Percentiles rank a stretch among this genome's conserved stretches.
phyloP scores from a whole-genome alignment of 306 rosid species.

The Vigna reflexopilosa region DNA sequence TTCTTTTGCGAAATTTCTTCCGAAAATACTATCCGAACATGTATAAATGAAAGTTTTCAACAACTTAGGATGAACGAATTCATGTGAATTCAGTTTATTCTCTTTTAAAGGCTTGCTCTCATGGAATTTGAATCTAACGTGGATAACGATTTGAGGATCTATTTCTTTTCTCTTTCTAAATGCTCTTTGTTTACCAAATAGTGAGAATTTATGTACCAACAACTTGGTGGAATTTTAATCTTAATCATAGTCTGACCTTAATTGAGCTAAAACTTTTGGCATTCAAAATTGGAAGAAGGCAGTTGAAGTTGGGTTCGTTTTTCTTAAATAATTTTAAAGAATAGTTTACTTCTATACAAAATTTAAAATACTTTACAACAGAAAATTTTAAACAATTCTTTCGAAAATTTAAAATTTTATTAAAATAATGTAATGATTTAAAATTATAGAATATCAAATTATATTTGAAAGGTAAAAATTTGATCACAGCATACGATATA shows the following conservation, averaged over 20 bases:
- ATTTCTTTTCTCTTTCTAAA: neutral
- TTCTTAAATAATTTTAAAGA: neutral
- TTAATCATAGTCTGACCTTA: neutral
- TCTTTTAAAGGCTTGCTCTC: neutral
- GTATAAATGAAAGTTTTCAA: neutral
- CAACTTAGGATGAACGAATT: neutral
- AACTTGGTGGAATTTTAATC: neutral
- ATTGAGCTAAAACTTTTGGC: neutral
- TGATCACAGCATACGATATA: no score
- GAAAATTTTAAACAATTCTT: no score
- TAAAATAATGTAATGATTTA: no score
- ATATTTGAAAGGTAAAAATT: no score
- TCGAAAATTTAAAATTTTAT: no score
- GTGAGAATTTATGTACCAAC: neutral
- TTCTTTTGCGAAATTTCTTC: no score
- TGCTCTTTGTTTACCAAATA: neutral
- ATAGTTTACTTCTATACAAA: no score
- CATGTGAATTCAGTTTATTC: neutral
- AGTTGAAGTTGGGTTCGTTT: neutral
- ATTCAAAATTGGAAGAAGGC: neutral
- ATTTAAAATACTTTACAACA: no score
- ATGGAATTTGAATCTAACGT: neutral
- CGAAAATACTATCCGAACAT: no score
- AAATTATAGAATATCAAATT: no score
- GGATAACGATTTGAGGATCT: neutral